Conservation (phyloP, 1,284 basidiomycete genomes). For the Entoloma clypeatum region DNA sequence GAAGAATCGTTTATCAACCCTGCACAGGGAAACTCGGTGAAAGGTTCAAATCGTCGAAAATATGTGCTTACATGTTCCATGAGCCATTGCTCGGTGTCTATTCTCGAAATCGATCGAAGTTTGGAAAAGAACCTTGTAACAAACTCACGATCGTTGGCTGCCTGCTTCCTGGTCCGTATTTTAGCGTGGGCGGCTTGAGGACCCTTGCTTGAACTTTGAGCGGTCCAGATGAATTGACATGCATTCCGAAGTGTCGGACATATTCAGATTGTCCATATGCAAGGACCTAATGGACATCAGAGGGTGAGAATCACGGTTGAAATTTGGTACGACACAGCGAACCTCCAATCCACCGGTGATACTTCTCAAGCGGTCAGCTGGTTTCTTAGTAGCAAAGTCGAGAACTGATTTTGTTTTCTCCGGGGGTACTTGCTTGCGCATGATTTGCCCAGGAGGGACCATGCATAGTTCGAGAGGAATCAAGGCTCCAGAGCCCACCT, state of each 20-base stretch:
- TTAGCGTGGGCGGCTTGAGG: slow-evolving; percentile 55
- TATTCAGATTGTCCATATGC: slow-evolving; percentile 72
- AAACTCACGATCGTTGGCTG: slow-evolving; percentile 50
- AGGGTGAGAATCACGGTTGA: neutral
- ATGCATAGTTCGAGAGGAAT: slow-evolving; percentile 66
- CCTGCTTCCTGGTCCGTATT: slow-evolving; percentile 51
- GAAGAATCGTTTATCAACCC: slow-evolving; percentile 65
- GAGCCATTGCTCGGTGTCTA: slow-evolving; percentile 59
- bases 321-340: slow-evolving; percentile 13
- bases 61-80: slow-evolving; percentile 60
- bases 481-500: slow-evolving; percentile 65
- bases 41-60: slow-evolving; percentile 6
- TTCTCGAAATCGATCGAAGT: neutral
- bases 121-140: neutral
- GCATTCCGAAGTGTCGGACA: slow-evolving; percentile 63
- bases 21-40: slow-evolving; percentile 24
- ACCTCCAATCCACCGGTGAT: slow-evolving; percentile 57
- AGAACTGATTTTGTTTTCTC: slow-evolving; percentile 64
- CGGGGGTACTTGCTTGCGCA: slow-evolving; percentile 68
- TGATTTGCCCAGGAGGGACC: slow-evolving; percentile 66
- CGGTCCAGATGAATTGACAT: slow-evolving; percentile 46
- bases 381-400: slow-evolving; percentile 68
- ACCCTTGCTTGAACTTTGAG: slow-evolving; percentile 57
- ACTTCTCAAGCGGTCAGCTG: slow-evolving; percentile 54
- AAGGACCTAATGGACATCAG: slow-evolving; percentile 43